Evolutionary conservation across 2,329 filamentous ascomycete genomes (phyloP).

Genomic region (Exserohilum turcica): DNA sequence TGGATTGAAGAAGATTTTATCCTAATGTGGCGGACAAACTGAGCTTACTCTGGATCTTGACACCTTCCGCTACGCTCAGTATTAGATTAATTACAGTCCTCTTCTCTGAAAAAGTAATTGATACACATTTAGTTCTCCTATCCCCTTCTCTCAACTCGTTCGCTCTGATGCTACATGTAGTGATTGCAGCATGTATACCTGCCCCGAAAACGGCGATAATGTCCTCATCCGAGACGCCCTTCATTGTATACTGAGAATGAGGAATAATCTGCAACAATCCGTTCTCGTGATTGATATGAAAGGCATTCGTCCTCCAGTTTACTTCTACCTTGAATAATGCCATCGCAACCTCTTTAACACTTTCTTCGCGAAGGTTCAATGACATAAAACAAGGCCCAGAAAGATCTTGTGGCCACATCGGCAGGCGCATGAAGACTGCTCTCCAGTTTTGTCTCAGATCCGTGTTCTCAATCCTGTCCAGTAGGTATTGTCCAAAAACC

Average conservation of each 20-base stretch:
- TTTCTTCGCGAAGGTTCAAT: not conserved
- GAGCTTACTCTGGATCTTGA: not conserved
- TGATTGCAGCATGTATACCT: constrained; percentile 3
- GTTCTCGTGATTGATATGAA: not conserved
- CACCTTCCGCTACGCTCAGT: constrained; percentile 1
- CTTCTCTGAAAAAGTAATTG: not conserved
- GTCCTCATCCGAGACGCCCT: not conserved
- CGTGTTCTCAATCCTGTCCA: not conserved
- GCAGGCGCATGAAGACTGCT: not conserved
- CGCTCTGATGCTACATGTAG: not conserved
- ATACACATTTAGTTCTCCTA: not conserved
- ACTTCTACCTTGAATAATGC: constrained; percentile 1
- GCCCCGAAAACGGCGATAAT: not conserved
- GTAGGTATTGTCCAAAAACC: not conserved
- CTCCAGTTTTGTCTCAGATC: not conserved
- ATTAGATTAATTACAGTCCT: not conserved
- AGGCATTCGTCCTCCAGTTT: not conserved
- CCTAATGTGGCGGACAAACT: not conserved
- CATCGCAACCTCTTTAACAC: constrained; percentile 1
- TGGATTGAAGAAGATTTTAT: not conserved
- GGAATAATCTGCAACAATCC: not conserved
- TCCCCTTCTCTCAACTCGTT: not conserved
- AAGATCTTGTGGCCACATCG: not conserved
- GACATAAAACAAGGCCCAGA: constrained; percentile 1
- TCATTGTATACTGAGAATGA: constrained; percentile 1